A percentile compares a stretch with the other conserved stretches of the same genome.
phyloP scores from a whole-genome alignment of 768 basidiomycete species.

The Leccinum uliginosum region DNA sequence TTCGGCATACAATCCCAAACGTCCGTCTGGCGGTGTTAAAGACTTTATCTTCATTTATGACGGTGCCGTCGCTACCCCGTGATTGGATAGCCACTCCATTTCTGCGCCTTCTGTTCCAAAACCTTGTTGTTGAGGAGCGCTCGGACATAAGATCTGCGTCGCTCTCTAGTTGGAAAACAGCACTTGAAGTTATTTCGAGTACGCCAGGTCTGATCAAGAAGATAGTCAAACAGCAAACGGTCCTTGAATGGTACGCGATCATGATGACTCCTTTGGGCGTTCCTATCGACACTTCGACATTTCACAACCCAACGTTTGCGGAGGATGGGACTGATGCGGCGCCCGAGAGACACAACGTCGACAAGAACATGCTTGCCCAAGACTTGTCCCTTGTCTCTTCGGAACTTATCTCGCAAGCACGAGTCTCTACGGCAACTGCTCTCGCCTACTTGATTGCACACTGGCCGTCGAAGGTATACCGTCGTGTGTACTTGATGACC shows the following conservation, averaged over 20 bases:
- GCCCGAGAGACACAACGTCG: constrained; percentile 83
- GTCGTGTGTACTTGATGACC: not conserved
- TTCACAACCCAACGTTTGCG: constrained; percentile 59
- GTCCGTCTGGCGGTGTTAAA: constrained; percentile 92
- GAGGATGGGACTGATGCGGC: constrained; percentile 39
- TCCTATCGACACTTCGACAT: constrained; percentile 63
- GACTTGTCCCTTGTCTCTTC: constrained; percentile 78
- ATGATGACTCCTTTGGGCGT: constrained; percentile 88
- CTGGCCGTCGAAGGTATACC: constrained; percentile 59
- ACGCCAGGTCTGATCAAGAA: constrained; percentile 47
- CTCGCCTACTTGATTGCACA: constrained; percentile 63
- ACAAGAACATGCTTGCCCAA: constrained; percentile 91
- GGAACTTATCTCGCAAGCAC: constrained; percentile 74
- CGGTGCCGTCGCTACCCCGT: constrained; percentile 63
- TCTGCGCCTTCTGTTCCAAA: constrained; percentile 86
- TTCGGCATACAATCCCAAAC: constrained; percentile 91
- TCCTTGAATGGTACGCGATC: constrained; percentile 81
- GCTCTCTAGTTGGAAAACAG: constrained; percentile 67
- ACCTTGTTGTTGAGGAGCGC: constrained; percentile 89
- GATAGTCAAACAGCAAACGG: constrained; percentile 52
- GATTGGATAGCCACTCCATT: constrained; percentile 81
- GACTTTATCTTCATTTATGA: constrained; percentile 83
- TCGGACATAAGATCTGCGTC: constrained; percentile 75
- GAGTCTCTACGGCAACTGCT: constrained; percentile 74
- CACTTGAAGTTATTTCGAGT: constrained; percentile 51